phyloP scores from a whole-genome alignment of 345 rosid species.

The Noccaea caerulescens region DNA sequence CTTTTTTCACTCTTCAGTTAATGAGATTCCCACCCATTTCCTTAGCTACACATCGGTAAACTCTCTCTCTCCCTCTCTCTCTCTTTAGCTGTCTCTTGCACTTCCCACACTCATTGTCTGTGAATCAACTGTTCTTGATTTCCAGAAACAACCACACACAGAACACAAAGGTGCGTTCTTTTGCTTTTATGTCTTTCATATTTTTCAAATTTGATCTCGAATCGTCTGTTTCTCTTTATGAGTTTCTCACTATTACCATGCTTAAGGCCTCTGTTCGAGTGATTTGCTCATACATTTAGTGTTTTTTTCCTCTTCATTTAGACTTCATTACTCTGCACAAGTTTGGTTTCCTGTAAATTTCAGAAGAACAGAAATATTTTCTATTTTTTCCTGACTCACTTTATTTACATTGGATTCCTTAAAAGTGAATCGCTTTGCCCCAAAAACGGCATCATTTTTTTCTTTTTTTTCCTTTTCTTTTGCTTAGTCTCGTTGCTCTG shows the following conservation, averaged over 20 bases:
- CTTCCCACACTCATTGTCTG: slow-evolving; percentile 13
- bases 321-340: neutral
- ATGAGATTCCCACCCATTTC: slow-evolving; percentile 36
- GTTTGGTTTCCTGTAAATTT: slow-evolving; percentile 18
- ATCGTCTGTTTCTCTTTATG: slow-evolving; percentile 2
- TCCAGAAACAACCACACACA: slow-evolving; percentile 19
- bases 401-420: slow-evolving; percentile 39
- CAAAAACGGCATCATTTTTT: neutral
- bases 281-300: slow-evolving; percentile 6
- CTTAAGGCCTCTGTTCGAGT: slow-evolving; percentile 4
- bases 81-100: slow-evolving; percentile 8
- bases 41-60: slow-evolving; percentile 1
- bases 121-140: slow-evolving; percentile 26
- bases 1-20: slow-evolving; percentile 16
- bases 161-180: slow-evolving; percentile 34
- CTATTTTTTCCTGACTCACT: neutral
- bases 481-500: slow-evolving; percentile 28
- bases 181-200: neutral
- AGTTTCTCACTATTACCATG: slow-evolving; percentile 3
- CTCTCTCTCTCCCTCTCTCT: slow-evolving; percentile 6
- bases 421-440: slow-evolving; percentile 20
- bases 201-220: slow-evolving; percentile 15
- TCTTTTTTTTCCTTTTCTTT: neutral
- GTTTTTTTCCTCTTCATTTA: slow-evolving; percentile 3
- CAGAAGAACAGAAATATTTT: slow-evolving; percentile 1